Base-by-base conservation (phyloP, 139 green algal species). In the Chlorella sp. region DNA sequence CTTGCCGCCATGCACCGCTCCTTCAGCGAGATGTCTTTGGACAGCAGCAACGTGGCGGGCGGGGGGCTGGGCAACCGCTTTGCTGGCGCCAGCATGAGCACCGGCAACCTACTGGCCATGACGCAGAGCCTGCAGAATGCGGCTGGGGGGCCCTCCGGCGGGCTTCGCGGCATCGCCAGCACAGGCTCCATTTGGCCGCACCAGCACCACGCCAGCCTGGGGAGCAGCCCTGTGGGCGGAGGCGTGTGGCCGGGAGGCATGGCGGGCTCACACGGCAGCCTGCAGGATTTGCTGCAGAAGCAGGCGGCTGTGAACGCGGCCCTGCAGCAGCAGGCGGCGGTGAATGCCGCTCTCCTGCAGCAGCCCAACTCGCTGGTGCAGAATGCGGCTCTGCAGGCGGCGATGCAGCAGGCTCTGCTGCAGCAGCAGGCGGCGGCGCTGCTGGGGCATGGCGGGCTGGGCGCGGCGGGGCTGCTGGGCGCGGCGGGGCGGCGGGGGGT, bases 321-420 rank as follows among this genome's bases (percentile, higher is more conserved):
- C 57, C 91, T 91, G 57, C 85, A 89, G 82, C 88, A 90, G 68
- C 39, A 89, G n/a, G 82, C 83, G 42, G 76, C 64, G 61, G 78
- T 86, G 11, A 83, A 92, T 36, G 83, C 88, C 60, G 91, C 92
- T 53, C 86, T 91, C 73, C 91, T 94, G 89, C 87, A 93, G 89
- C 94, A 93, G 85, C 92, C 94, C 69, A 86, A 91, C 48, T 87
- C 92, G 36, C 89, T 92, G 85, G 79, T 73, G n/a, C 89, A 92
- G 88, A 84, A 91, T 66, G 91, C 90, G 30, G 89, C 91, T 24
- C 32, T 94, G 89, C 87, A 94, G 64, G 89, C 91, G 53, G 83
- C 85, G 68, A 64, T 88, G 36, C 89, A 93, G 81, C 88, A 91
- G 73, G 94, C 91, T 21, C 86, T 93, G 60, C 77, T 94, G 39